Evolutionary conservation across 176 grass and related monocot species (phyloP).

Genomic region (Zoysia japonica): DNA sequence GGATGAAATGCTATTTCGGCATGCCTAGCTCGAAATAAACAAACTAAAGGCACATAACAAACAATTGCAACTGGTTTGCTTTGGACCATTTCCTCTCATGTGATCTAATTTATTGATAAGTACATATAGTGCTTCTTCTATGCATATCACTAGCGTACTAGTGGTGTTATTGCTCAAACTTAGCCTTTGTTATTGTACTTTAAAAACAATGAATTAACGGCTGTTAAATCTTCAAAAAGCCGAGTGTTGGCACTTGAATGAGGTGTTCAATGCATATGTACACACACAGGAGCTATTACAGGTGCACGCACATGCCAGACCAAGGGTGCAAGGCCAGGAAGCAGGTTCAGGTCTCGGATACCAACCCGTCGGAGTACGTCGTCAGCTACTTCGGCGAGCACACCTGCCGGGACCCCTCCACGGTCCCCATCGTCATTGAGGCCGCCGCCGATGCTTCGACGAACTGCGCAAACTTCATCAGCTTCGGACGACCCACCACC

Average conservation of each 20-base stretch:
- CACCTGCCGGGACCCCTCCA: conserved; percentile 67
- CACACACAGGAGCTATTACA: conserved; percentile 73
- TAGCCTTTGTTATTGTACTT: too few species aligned
- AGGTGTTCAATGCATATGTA: not conserved
- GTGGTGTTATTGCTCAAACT: not conserved
- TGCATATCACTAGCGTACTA: not conserved
- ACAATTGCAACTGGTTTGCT: conserved; percentile 17
- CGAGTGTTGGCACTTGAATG: not conserved
- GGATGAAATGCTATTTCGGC: not conserved
- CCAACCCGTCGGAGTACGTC: conserved; percentile 49
- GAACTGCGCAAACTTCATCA: conserved; percentile 46
- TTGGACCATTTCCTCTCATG: not conserved
- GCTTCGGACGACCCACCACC: conserved; percentile 38
- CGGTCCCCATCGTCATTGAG: conserved; percentile 49
- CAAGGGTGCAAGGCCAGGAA: conserved; percentile 63
- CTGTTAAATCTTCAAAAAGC: too few species aligned
- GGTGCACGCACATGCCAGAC: conserved; percentile 73
- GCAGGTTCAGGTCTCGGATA: conserved; percentile 65
- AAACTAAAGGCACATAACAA: not conserved
- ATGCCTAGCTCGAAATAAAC: not conserved
- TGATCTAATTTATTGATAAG: not conserved
- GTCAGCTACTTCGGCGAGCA: conserved; percentile 78
- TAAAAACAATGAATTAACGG: too few species aligned
- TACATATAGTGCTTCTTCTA: conserved; percentile 13
- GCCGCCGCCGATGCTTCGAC: not conserved